A percentile compares a stretch with the other conserved stretches of the same genome.
Conservation (phyloP, 441 rosid genomes). For the Eutrema salsugineum region DNA sequence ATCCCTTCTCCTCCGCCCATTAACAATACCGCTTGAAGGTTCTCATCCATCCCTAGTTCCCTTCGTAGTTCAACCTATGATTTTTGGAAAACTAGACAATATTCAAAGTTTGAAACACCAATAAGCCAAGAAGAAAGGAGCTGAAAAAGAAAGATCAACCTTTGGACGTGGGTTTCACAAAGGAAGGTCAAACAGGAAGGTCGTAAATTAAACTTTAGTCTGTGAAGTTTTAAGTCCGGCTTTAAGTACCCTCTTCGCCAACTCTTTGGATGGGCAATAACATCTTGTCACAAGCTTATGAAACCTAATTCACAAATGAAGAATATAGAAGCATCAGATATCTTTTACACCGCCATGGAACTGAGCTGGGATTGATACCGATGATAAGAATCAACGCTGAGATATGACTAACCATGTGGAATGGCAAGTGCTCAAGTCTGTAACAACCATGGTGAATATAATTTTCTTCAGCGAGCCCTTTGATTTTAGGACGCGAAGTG, state of each 20-base stretch:
- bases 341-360: neutral
- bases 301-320: constrained; percentile 49
- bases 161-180: constrained; percentile 86
- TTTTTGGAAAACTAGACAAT: neutral
- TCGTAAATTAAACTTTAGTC: constrained; percentile 87
- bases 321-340: neutral
- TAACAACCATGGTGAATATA: constrained; percentile 85
- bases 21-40: constrained; percentile 87
- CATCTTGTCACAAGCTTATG: constrained; percentile 99
- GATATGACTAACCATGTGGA: constrained; percentile 72
- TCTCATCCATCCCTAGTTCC: constrained; percentile 84
- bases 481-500: constrained; percentile 84
- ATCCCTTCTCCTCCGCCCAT: constrained; percentile 99
- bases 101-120: neutral
- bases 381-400: neutral
- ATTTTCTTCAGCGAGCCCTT: constrained; percentile 85
- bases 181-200: constrained; percentile 96
- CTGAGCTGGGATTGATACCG: neutral
- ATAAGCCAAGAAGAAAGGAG: neutral
- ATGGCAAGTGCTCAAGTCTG: constrained; percentile 96
- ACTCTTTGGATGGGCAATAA: constrained; percentile 89
- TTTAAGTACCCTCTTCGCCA: constrained; percentile 76
- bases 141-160: constrained; percentile 38
- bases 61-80: constrained; percentile 67
- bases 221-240: constrained; percentile 80